phyloP scores from a whole-genome alignment of 495 filamentous ascomycete species.

The Hypoxylon trugodes region DNA sequence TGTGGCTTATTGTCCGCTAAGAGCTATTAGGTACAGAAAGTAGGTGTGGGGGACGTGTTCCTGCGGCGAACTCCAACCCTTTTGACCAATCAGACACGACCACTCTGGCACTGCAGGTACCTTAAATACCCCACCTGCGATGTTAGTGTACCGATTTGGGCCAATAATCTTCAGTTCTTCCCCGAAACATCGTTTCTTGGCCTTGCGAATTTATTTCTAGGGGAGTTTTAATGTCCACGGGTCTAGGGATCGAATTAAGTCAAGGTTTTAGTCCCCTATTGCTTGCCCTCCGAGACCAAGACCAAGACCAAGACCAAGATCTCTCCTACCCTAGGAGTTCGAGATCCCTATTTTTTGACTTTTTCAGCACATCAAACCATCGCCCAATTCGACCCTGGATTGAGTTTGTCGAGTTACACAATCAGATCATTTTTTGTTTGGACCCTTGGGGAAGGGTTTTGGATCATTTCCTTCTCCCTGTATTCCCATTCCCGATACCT shows the following conservation, averaged over 20 bases:
- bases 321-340: not conserved
- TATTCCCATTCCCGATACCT: not conserved
- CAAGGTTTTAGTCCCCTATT: conserved; percentile 6
- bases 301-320: too few species aligned
- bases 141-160: conserved; percentile 6
- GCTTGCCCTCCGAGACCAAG: too few species aligned
- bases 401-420: not conserved
- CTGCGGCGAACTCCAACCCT: conserved; percentile 16
- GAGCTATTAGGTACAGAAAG: not conserved
- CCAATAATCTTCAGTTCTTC: conserved; percentile 15
- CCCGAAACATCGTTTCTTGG: conserved; percentile 27
- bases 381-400: not conserved
- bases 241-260: conserved; percentile 1
- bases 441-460: not conserved
- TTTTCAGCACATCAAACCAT: not conserved
- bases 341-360: conserved; percentile 3
- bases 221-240: not conserved
- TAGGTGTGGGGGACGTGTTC: conserved; percentile 23
- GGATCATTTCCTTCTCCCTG: conserved; percentile 2
- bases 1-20: conserved; percentile 7
- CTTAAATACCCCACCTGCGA: conserved; percentile 1
- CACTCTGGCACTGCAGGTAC: not conserved
- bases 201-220: conserved; percentile 7
- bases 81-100: conserved; percentile 15
- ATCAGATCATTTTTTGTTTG: not conserved